Evolutionary conservation across 2,329 filamentous ascomycete species (phyloP), one percentile per base, ranked within the genome.

Genomic region (Aspergillus pseudotamarii): DNA sequence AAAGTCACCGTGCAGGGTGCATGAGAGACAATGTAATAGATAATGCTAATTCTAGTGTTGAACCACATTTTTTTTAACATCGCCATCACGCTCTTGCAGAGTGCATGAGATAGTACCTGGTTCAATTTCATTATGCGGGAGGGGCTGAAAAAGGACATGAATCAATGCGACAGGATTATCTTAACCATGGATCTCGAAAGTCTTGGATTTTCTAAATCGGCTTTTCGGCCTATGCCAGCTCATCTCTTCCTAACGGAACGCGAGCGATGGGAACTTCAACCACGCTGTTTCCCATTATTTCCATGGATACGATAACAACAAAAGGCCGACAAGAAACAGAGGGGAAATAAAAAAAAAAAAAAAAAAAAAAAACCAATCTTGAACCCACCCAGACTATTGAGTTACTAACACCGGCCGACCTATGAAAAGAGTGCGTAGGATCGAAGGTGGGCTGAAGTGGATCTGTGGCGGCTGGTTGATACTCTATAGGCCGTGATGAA

Each of bases 401-500:
- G 21, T 23, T 34, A 45, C 43, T 56, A 53, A 32, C 21, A 23
- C 41, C 41, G 48, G 30, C 16, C 21, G 16, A 19, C 61, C 57
- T 50, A 59, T 63, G 51, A 50, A 26, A 56, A 41, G 16, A 21
- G 4, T n/a, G 21, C 9, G 26, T 28, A 19, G 45, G 19, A 32
- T 19, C 26, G 11, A 23, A 19, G 16, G 57, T 60, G 60, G 59
- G 51, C 32, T 30, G 14, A 8, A 38, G 21, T 54, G 41, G 53
- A 64, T 57, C 60, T 43, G 50, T 57, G 41, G 57, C 53, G 55
- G 59, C 51, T 59, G 58, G 36, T 34, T 54, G n/a, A 63, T 26
- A 26, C 26, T 26, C 26, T 26, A 26, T 57, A 53, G 58, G 60
- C n/a, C 41, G 55, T 55, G 21, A 38, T 59, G 36, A 16, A 46